Base-by-base conservation (phyloP, 2,329 filamentous ascomycete species). In the Mycosphaerella arachidis region DNA sequence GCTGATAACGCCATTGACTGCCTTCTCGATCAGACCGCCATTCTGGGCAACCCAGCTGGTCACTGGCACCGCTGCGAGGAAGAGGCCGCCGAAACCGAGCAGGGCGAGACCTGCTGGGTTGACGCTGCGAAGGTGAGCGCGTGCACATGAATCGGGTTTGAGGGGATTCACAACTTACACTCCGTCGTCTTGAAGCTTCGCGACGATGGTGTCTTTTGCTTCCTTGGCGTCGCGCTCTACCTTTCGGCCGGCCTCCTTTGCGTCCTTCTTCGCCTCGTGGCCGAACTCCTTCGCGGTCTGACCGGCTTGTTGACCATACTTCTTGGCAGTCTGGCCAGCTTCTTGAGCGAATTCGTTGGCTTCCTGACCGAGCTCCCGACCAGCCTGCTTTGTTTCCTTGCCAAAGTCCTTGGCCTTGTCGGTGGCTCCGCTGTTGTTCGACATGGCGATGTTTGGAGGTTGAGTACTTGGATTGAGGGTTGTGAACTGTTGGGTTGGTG, bases 1-100 rank as follows among this genome's bases (percentile, higher is more conserved):
- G 63, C 52, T 50, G 55, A 63, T 56, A 55, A 69, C 61, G 46
- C 65, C 67, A 54, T 69, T 70, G 56, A 71, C 64, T 53, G 64
- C 66, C 27, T 65, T 64, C 52, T 69, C 67, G 56, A 70, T 33
- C 30, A 71, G 59, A 57, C 63, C 60, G 59, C 63, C 63, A 48
- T 65, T 64, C 40, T 66, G 63, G 1, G 69, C 56, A 60, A 71
- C 61, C 63, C 64, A 71, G 61, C 54, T 60, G n/a, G 68, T 70
- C 30, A 71, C 54, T 30, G 69, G 69, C 16, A 71, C 61, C 31
- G 64, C 64, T 43, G 69, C 69, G 62, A 71, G 65, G 67, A 71
- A 71, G 50, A 69, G 52, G 43, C 59, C 65, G 48, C 68, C 64
- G 57, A 68, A 67, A 40, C 60, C 69, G 53, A 60, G 58, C 59